phyloP scores from a whole-genome alignment of 768 basidiomycete species.

The Phallus indusiatus region DNA sequence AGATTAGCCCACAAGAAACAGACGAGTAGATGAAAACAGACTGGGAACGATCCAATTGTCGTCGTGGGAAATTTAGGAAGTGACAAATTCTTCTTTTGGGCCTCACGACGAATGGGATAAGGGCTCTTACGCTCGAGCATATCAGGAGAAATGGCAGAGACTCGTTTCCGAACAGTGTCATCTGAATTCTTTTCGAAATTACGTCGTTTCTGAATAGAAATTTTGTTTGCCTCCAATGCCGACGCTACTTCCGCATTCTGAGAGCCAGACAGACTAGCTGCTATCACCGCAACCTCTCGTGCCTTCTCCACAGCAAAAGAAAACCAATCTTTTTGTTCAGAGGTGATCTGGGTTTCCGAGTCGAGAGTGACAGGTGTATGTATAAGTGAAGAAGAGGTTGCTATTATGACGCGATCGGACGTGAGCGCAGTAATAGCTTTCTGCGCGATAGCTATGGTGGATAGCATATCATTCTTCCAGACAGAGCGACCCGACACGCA shows the following conservation, averaged over 20 bases:
- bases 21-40: constrained; percentile 24
- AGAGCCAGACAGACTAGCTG: constrained; percentile 75
- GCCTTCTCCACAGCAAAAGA: constrained; percentile 98
- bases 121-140: constrained; percentile 81
- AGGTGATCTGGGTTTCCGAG: constrained; percentile 82
- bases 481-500: constrained; percentile 97
- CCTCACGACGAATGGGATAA: constrained; percentile 78
- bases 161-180: constrained; percentile 90
- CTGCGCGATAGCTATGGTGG: constrained; percentile 73
- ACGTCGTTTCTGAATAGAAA: constrained; percentile 88
- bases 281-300: constrained; percentile 78
- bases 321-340: constrained; percentile 94
- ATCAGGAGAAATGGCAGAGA: constrained; percentile 81
- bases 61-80: constrained; percentile 98
- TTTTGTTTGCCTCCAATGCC: constrained; percentile 81
- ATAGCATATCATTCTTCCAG: constrained; percentile 94
- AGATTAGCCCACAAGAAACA: constrained; percentile 8
- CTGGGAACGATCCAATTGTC: constrained; percentile 97
- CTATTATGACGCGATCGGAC: constrained; percentile 80
- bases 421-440: constrained; percentile 80
- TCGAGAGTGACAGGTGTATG: constrained; percentile 96
- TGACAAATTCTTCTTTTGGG: constrained; percentile 80
- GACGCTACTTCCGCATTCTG: constrained; percentile 61
- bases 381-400: constrained; percentile 94
- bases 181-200: constrained; percentile 91